These are phyloP conservation scores for Clathrus columnatus DNA, from an alignment of 768 basidiomycete genomes.

Conservation along the genomic window DNA sequence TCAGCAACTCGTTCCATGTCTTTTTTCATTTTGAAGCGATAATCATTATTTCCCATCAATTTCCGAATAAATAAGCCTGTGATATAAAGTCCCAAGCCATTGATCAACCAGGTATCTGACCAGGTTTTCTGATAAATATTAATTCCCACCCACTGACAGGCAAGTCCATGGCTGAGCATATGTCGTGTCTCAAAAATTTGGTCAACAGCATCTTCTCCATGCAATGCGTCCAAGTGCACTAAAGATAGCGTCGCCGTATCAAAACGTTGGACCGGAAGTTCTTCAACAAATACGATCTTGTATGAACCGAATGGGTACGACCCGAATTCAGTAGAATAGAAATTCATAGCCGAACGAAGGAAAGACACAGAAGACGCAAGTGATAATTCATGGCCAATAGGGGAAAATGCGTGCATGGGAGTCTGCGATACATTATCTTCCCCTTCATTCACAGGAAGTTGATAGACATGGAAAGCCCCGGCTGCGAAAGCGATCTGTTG, in stretches of 20 bases:
- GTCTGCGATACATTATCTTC: constrained; percentile 56
- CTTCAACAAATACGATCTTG: constrained; percentile 91
- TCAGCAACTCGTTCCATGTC: constrained; percentile 91
- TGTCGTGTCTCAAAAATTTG: constrained; percentile 89
- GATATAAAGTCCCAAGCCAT: constrained; percentile 87
- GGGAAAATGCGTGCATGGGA: constrained; percentile 84
- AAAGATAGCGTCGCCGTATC: constrained; percentile 81
- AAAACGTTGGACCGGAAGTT: constrained; percentile 72
- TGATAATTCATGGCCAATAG: constrained; percentile 77
- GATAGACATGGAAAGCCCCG: constrained; percentile 81
- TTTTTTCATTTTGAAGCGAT: constrained; percentile 88
- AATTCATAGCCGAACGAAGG: constrained; percentile 85
- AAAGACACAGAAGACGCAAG: constrained; percentile 63
- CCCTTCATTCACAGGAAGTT: constrained; percentile 55
- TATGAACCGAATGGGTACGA: constrained; percentile 94
- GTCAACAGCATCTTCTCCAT: constrained; percentile 85
- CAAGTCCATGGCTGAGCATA: constrained; percentile 76
- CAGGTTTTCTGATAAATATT: constrained; percentile 91
- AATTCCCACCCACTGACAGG: constrained; percentile 94
- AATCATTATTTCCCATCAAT: constrained; percentile 93
- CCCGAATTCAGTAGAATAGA: constrained; percentile 85
- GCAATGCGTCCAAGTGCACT: constrained; percentile 69
- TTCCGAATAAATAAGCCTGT: constrained; percentile 80
- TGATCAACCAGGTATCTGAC: constrained; percentile 96
- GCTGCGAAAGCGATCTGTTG: constrained; percentile 96